phyloP scores from a whole-genome alignment of 106 monocot genomes.

The Apostasia ramifera region DNA sequence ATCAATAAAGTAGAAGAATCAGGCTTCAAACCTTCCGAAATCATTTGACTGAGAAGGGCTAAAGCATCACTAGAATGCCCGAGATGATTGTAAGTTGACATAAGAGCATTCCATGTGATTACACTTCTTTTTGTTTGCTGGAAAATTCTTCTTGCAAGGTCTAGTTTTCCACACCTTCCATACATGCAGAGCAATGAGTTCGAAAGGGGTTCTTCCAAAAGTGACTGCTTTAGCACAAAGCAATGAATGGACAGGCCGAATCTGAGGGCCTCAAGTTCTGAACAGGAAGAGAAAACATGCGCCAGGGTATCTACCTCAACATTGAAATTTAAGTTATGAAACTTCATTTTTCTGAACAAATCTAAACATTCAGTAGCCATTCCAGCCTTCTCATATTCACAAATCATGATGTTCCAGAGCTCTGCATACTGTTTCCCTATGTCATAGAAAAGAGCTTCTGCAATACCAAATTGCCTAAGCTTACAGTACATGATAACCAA shows the following conservation, averaged over 20 bases:
- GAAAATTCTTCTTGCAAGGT: constrained; percentile 38
- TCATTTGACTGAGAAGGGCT: constrained; percentile 58
- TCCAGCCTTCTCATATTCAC: constrained; percentile 41
- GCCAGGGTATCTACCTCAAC: constrained; percentile 29
- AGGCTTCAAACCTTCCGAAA: constrained; percentile 32
- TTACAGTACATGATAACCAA: constrained; percentile 60
- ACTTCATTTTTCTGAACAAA: constrained; percentile 56
- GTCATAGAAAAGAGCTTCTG: constrained; percentile 28
- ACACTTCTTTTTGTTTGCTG: constrained; percentile 32
- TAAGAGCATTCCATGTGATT: constrained; percentile 64
- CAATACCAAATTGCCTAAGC: constrained; percentile 26
- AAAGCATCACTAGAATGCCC: constrained; percentile 44
- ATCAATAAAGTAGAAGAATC: constrained; percentile 42
- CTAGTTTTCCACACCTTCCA: constrained; percentile 42
- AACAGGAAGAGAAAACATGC: constrained; percentile 49
- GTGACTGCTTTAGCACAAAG: constrained; percentile 27
- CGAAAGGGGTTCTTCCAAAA: constrained; percentile 20
- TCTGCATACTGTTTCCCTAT: constrained; percentile 22
- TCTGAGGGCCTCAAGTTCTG: constrained; percentile 21
- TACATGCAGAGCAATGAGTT: constrained; percentile 64
- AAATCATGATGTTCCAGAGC: constrained; percentile 55
- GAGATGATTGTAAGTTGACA: constrained; percentile 31
- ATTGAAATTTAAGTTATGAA: background rate
- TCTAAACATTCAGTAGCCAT: constrained; percentile 37
- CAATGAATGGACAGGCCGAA: constrained; percentile 65